phyloP scores from a whole-genome alignment of 2,329 filamentous ascomycete species.

The Claviceps fusiformis region DNA sequence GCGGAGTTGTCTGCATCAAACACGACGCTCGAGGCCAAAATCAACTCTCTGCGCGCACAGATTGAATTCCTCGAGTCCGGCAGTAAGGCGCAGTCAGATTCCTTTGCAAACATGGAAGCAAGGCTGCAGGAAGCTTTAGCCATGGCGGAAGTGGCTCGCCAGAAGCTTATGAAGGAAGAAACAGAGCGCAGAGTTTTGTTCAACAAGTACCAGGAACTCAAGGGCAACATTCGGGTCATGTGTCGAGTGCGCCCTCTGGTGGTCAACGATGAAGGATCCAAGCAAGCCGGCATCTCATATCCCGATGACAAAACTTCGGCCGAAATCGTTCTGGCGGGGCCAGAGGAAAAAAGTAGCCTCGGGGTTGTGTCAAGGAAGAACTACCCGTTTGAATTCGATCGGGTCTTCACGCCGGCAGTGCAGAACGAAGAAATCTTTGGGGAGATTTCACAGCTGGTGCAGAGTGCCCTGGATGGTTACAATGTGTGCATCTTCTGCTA shows the following conservation, averaged over 20 bases:
- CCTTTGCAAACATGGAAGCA: constrained; percentile 69
- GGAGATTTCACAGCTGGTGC: constrained; percentile 92
- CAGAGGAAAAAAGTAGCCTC: constrained; percentile 70
- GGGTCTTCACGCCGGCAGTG: constrained; percentile 68
- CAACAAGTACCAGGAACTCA: constrained; percentile 95
- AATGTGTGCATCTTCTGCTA: constrained; percentile 99
- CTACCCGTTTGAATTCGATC: constrained; percentile 81
- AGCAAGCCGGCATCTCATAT: constrained; percentile 61
- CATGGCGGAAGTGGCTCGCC: constrained; percentile 54
- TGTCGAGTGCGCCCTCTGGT: constrained; percentile 72
- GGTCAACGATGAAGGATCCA: constrained; percentile 42
- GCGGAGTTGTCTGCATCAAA: constrained; percentile 47
- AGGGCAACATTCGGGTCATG: constrained; percentile 97
- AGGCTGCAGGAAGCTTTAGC: constrained; percentile 65
- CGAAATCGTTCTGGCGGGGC: constrained; percentile 72
- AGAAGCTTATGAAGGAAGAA: constrained; percentile 83
- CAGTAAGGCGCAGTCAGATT: constrained; percentile 75
- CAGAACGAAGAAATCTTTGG: constrained; percentile 83
- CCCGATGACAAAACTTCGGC: constrained; percentile 75
- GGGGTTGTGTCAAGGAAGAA: constrained; percentile 64
- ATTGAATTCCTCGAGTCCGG: constrained; percentile 85
- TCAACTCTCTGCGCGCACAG: constrained; percentile 63
- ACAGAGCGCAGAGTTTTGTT: constrained; percentile 81
- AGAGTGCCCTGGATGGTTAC: constrained; percentile 91
- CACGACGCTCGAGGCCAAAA: constrained; percentile 57